Evolutionary conservation across 257 asterid species (phyloP), one percentile per base, ranked within the genome.

Genomic region (Capsicum chinense): DNA sequence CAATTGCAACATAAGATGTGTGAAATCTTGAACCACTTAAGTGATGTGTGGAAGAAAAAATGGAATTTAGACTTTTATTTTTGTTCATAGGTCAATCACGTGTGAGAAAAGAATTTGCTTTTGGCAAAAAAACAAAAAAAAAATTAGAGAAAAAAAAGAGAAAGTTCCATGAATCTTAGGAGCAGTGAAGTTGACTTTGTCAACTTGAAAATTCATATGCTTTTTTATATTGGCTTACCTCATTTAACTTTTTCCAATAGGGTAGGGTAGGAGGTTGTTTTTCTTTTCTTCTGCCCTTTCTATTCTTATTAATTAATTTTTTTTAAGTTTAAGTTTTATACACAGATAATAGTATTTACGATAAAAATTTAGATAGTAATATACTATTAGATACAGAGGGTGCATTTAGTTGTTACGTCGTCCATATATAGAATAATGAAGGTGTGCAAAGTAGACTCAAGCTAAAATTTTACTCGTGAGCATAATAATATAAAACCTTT

Each of bases 151-250:
- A 9, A 48, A 48, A 48, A 7, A 48, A 7, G 11, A 9, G 10
- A 52, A 9, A 52, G 56, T 52, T 67, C 12, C 44, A 67, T 78
- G 66, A 33, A 78, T 78, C 64, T 78, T 56, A 78, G 66, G 9
- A 78, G 82, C 16, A 78, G 82, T 54, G 64, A 26, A 78, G 64
- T 78, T 78, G 82, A 78, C 82, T 52, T 52, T 26, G 50, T 78
- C 82, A 78, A 54, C 82, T 7, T 7, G 10, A 54, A 78, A 44
- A 33, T 78, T 14, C 3, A 54, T 26, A 54, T 78, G 66, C 82
- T 33, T 56, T 66, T 66, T 54, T 37, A 56, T 56, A 76, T 54
- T 52, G 48, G 48, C 81, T 21, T 13, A 52, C 63, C 62, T 76
- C 80, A 76, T 26, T 50, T 12, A 74, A 7, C 63, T 14, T 76